Percentiles rank a stretch among this genome's conserved stretches.
phyloP scores from a whole-genome alignment of 129 eudicot genomes.

The Chrysanthemum makinoi region DNA sequence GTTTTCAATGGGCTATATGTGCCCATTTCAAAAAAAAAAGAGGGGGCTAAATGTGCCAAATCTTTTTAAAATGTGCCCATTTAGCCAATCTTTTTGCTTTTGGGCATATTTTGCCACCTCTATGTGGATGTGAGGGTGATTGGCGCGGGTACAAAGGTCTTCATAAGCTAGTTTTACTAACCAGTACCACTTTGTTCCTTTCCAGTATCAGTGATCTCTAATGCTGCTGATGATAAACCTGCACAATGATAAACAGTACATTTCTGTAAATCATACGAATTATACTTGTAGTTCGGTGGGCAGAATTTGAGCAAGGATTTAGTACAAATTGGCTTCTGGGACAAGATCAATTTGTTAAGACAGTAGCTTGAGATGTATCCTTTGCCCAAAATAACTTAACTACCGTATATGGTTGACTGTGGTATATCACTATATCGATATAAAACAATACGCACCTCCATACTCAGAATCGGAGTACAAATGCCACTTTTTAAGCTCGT shows the following conservation, averaged over 20 bases:
- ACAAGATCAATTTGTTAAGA: not conserved
- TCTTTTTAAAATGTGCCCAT: too few relatives aligned
- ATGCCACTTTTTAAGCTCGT: constrained; percentile 89
- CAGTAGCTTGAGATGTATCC: not conserved
- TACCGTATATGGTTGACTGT: not conserved
- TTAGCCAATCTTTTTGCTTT: too few relatives aligned
- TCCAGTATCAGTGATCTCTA: constrained; percentile 67
- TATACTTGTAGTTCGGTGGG: not conserved
- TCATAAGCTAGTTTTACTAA: constrained; percentile 28
- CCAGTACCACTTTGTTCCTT: constrained; percentile 57
- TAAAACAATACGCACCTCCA: constrained; percentile 53
- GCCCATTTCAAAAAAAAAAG: too few relatives aligned
- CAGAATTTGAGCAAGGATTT: not conserved
- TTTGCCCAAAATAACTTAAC: not conserved
- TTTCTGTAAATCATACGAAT: not conserved
- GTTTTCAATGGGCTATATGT: too few relatives aligned
- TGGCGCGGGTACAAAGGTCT: not conserved
- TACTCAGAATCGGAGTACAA: constrained; percentile 95
- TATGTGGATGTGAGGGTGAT: not conserved
- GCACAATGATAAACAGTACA: constrained; percentile 15
- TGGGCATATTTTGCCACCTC: too few relatives aligned
- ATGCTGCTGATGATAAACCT: constrained; percentile 89
- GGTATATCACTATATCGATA: not conserved
- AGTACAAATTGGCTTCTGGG: not conserved
- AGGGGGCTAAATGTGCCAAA: too few relatives aligned